Conservation (phyloP, 108 stramenopile species). For the Discostella pseudostelligera region DNA sequence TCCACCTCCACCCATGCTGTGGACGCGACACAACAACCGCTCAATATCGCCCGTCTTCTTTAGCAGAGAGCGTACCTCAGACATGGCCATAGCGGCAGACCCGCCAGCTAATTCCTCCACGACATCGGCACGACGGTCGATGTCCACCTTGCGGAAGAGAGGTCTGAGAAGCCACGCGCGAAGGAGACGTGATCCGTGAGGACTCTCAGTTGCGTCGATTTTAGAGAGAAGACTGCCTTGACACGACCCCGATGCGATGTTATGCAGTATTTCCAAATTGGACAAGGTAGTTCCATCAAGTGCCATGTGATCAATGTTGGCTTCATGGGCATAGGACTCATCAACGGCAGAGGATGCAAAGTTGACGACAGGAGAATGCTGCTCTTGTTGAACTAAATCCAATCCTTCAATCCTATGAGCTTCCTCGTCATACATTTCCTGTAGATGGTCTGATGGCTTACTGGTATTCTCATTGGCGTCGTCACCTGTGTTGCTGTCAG, state of each 20-base stretch:
- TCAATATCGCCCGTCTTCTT: conserved; percentile 92
- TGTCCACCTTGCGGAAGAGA: conserved; percentile 81
- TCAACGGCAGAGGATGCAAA: conserved; percentile 5
- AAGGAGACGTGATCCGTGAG: conserved; percentile 92
- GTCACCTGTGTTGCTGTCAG: neutral
- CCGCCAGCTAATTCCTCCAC: conserved; percentile 88
- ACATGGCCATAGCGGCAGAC: conserved; percentile 64
- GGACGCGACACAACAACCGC: conserved; percentile 88
- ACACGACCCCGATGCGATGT: conserved; percentile 64
- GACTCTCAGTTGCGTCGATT: conserved; percentile 88
- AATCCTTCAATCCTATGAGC: conserved; percentile 27
- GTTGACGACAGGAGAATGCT: conserved; percentile 3
- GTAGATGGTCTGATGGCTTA: conserved; percentile 15
- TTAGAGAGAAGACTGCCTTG: conserved; percentile 89
- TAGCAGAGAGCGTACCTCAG: conserved; percentile 66
- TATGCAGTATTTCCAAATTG: conserved; percentile 94
- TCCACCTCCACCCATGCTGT: conserved; percentile 79
- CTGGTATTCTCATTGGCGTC: neutral
- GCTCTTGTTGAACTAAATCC: conserved; percentile 22
- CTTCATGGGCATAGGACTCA: conserved; percentile 36
- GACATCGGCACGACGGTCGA: conserved; percentile 91
- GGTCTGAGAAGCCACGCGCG: conserved; percentile 95
- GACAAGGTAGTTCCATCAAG: conserved; percentile 94
- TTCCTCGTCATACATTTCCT: conserved; percentile 34
- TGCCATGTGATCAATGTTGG: conserved; percentile 75